Conservation (phyloP, 1,284 basidiomycete genomes). For the Ceratobasidium sp. region DNA sequence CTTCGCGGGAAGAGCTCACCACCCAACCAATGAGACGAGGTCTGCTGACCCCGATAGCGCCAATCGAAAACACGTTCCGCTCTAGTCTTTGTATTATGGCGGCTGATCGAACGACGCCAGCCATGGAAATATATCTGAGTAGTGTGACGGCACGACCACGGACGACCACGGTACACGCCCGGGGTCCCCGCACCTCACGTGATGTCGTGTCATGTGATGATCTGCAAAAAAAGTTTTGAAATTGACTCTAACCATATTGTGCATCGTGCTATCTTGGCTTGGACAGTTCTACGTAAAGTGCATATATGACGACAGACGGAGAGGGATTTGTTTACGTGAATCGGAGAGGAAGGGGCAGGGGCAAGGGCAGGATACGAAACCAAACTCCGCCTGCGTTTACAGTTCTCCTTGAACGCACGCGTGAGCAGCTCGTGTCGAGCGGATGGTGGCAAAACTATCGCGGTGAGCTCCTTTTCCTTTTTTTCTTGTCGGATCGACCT, state of each 20-base stretch:
- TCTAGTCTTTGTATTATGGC: not conserved
- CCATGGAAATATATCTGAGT: not conserved
- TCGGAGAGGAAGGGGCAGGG: not conserved
- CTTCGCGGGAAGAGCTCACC: not conserved
- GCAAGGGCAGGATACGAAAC: conserved; percentile 13
- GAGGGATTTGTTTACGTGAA: conserved; percentile 32
- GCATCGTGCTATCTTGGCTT: not conserved
- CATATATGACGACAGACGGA: conserved; percentile 5
- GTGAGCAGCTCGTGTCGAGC: conserved; percentile 30
- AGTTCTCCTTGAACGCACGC: conserved; percentile 9
- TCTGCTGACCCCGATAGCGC: not conserved
- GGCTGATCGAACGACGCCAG: not conserved
- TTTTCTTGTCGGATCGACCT: not conserved
- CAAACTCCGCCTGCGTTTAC: conserved; percentile 22
- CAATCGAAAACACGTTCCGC: conserved; percentile 26
- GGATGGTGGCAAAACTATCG: conserved; percentile 30
- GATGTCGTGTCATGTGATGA: conserved; percentile 6
- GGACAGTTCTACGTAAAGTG: conserved; percentile 5
- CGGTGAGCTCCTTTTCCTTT: conserved; percentile 14
- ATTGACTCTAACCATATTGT: not conserved
- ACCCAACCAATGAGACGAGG: not conserved
- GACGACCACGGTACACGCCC: conserved; percentile 10
- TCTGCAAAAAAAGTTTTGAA: not conserved
- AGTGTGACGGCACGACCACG: not conserved
- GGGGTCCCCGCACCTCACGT: conserved; percentile 25